A percentile compares a stretch with the other conserved stretches of the same genome.
These are phyloP conservation scores for Blastobotrys niveus DNA, from an alignment of 1,139 yeast genomes.

Conservation along the genomic window DNA sequence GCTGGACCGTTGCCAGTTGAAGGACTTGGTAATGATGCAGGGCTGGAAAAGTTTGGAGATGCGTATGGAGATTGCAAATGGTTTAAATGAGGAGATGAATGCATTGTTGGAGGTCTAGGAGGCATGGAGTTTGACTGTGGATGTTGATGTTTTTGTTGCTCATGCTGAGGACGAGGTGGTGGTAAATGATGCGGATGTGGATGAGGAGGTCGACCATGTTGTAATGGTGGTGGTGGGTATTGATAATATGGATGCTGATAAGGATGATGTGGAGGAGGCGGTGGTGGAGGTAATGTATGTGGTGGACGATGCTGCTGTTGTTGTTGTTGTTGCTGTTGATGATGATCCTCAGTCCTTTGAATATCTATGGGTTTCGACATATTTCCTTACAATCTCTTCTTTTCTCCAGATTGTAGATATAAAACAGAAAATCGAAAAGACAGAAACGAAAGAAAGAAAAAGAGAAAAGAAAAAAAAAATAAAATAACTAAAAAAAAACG, in stretches of 20 bases:
- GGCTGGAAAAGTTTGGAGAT: neutral
- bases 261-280: constrained; percentile 4
- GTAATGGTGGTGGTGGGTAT: constrained; percentile 4
- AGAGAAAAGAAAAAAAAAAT: neutral
- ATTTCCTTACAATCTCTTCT: neutral
- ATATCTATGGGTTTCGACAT: constrained; percentile 8
- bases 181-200: constrained; percentile 2
- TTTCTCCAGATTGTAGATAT: neutral
- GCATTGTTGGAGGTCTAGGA: constrained; percentile 1
- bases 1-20: neutral
- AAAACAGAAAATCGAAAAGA: neutral
- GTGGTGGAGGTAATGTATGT: neutral
- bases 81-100: constrained; percentile 1
- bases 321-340: neutral
- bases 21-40: neutral
- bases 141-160: neutral
- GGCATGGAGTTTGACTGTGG: neutral
- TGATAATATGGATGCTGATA: neutral
- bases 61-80: constrained; percentile 2
- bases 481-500: neutral
- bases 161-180: neutral
- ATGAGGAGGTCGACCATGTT: neutral
- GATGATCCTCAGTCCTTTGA: neutral
- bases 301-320: constrained; percentile 1
- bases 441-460: neutral